Evolutionary conservation across 148 eudicot genomes (phyloP).

Genomic region (Spergularia marina): DNA sequence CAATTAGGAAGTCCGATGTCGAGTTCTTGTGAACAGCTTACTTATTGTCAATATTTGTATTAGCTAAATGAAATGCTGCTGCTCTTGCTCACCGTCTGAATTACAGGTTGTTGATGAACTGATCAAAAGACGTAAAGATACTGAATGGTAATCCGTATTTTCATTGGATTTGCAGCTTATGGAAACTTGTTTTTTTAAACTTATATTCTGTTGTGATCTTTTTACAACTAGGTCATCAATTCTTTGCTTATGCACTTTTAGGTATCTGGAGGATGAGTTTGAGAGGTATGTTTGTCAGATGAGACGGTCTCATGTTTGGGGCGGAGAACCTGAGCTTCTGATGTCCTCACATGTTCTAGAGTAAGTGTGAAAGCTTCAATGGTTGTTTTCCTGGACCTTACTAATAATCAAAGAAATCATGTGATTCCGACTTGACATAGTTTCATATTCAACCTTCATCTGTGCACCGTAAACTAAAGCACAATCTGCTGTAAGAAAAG

Average conservation of each 20-base stretch:
- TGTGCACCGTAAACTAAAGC: not conserved
- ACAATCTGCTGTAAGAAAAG: not conserved
- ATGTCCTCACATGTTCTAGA: conserved; percentile 85
- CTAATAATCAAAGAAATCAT: not conserved
- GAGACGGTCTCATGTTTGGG: conserved; percentile 77
- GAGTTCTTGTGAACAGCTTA: not conserved
- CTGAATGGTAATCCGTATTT: conserved; percentile 81
- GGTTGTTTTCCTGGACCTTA: not conserved
- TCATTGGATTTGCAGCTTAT: not conserved
- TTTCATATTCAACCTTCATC: not conserved
- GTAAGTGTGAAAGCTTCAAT: conserved; percentile 37
- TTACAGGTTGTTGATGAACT: conserved; percentile 79
- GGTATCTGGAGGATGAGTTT: conserved; percentile 82
- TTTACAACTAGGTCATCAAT: not conserved
- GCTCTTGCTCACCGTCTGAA: not conserved
- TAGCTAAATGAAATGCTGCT: not conserved
- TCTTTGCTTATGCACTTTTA: conserved; percentile 26
- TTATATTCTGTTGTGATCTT: not conserved
- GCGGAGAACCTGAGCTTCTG: conserved; percentile 93
- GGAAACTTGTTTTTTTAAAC: not conserved
- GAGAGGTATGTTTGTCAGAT: conserved; percentile 60
- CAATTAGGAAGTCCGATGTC: not conserved
- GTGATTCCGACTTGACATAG: not conserved
- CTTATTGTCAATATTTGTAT: not conserved
- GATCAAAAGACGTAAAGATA: conserved; percentile 69